Percentiles rank a stretch among this genome's conserved stretches.
phyloP scores from a whole-genome alignment of 768 basidiomycete species.

The Paxillus ammoniavirescens region DNA sequence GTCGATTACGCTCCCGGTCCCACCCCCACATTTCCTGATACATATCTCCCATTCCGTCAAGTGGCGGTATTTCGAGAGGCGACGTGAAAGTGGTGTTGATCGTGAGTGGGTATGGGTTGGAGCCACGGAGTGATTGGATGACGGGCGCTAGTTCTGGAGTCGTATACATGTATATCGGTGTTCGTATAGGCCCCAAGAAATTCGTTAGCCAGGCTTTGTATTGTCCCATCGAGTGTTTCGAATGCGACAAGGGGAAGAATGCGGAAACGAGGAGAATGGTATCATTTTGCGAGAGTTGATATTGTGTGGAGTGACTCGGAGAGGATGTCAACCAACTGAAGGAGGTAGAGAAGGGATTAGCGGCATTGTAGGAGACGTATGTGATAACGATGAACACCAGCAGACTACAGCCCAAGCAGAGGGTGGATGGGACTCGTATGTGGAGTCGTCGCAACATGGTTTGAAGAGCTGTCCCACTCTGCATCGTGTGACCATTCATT shows the following conservation, averaged over 20 bases:
- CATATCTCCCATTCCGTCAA: slow-evolving; percentile 9
- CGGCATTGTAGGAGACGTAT: slow-evolving; percentile 1
- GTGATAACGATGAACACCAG: neutral
- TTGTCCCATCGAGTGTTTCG: slow-evolving; percentile 20
- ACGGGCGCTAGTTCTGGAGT: slow-evolving; percentile 16
- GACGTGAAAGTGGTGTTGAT: slow-evolving; percentile 22
- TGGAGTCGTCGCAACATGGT: neutral
- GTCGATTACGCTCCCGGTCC: slow-evolving; percentile 14
- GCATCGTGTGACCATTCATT: too few species aligned
- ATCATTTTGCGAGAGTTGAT: neutral
- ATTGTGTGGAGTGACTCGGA: neutral
- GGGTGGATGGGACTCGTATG: too few species aligned
- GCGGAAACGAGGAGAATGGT: slow-evolving; percentile 25
- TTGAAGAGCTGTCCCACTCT: neutral
- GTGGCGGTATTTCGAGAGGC: slow-evolving; percentile 23
- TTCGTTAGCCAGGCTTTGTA: slow-evolving; percentile 19
- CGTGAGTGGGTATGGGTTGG: slow-evolving; percentile 5
- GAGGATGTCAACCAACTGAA: neutral
- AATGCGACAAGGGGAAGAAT: slow-evolving; percentile 23
- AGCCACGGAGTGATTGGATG: slow-evolving; percentile 13
- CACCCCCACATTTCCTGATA: slow-evolving; percentile 17
- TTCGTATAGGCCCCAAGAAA: slow-evolving; percentile 18
- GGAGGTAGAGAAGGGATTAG: neutral
- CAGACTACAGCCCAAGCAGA: neutral
- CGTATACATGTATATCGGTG: slow-evolving; percentile 23